Evolutionary conservation across 495 filamentous ascomycete species (phyloP).

Genomic region (Cercophora samala): DNA sequence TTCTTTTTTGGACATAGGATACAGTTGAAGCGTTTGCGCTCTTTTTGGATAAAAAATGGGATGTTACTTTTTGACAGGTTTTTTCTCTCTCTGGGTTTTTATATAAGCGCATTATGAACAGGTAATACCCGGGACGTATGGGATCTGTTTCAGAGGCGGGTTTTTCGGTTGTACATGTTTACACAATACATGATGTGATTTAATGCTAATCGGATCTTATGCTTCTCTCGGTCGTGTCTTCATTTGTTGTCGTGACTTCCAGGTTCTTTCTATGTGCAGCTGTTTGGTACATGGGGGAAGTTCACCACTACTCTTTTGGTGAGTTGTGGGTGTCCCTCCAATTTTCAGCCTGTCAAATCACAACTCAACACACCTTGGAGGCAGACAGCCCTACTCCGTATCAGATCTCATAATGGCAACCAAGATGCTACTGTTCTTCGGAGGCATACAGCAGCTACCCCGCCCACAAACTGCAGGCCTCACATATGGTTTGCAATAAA

Average conservation of each 20-base stretch:
- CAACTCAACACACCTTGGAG: background rate
- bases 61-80: background rate
- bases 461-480: background rate
- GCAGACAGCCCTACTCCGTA: background rate
- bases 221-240: background rate
- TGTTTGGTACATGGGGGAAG: background rate
- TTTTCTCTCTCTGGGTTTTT: background rate
- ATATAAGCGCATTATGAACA: background rate
- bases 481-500: background rate
- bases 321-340: too few species aligned
- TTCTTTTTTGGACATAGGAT: constrained; percentile 5
- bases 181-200: background rate
- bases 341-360: background rate
- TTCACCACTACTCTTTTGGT: too few species aligned
- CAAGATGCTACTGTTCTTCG: background rate
- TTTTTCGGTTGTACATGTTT: background rate
- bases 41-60: constrained; percentile 6
- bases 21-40: constrained; percentile 1
- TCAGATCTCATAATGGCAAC: background rate
- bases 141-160: background rate
- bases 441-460: background rate
- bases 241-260: background rate
- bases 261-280: too few species aligned
- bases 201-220: background rate
- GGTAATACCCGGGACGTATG: constrained; percentile 3